Percentiles rank a stretch among this genome's conserved stretches.
Evolutionary conservation across 208 protist species (phyloP).

Genomic region (Naegleria fowleri): DNA sequence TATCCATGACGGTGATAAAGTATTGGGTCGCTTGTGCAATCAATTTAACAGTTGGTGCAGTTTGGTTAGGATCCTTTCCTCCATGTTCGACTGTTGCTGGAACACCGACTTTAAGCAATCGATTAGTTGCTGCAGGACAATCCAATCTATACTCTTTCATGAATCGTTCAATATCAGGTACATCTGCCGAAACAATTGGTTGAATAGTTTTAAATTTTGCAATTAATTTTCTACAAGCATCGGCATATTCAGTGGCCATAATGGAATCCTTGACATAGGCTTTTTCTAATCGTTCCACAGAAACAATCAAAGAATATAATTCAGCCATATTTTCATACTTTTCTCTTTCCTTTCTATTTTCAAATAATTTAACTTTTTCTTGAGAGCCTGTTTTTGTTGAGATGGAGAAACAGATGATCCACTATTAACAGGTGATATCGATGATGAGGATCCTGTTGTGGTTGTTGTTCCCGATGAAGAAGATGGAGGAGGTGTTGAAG

Average conservation of each 20-base stretch:
- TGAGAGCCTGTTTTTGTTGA: neutral
- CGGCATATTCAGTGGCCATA: constrained; percentile 47
- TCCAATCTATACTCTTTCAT: constrained; percentile 22
- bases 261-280: constrained; percentile 63
- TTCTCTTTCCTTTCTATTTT: constrained; percentile 48
- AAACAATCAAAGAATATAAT: constrained; percentile 58
- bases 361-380: constrained; percentile 14
- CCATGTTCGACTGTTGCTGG: constrained; percentile 6
- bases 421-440: neutral
- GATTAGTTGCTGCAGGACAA: constrained; percentile 15
- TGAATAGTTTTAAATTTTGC: constrained; percentile 20
- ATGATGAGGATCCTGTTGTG: neutral
- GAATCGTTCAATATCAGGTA: constrained; percentile 20
- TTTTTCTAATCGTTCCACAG: constrained; percentile 60
- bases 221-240: constrained; percentile 15
- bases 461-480: neutral
- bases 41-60: constrained; percentile 20
- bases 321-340: constrained; percentile 61
- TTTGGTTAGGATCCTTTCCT: neutral
- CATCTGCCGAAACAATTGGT: neutral
- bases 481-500: neutral
- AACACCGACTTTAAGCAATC: constrained; percentile 15
- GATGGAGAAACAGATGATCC: neutral
- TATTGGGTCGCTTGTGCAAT: constrained; percentile 32
- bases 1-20: constrained; percentile 29